Evolutionary conservation across 2,329 filamentous ascomycete species (phyloP).

Genomic region (Trichoderma breve): DNA sequence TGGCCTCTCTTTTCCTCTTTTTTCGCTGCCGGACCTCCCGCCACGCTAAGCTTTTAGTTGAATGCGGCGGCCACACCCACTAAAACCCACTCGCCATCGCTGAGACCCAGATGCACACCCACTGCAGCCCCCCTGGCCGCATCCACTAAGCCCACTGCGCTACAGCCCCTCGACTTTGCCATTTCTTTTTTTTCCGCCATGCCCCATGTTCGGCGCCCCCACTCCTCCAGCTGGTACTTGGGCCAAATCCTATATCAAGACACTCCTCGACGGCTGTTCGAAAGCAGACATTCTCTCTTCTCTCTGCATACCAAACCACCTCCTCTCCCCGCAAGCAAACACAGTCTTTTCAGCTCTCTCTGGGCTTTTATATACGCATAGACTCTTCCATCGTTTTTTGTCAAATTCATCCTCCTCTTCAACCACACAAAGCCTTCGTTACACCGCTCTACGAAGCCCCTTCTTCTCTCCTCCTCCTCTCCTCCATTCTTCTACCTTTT

Average conservation of each 20-base stretch:
- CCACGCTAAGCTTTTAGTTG: slow-evolving; percentile 32
- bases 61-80: slow-evolving; percentile 24
- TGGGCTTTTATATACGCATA: background rate
- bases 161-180: slow-evolving; percentile 7
- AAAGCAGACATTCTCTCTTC: slow-evolving; percentile 11
- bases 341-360: background rate
- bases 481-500: background rate
- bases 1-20: background rate
- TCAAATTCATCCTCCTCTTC: background rate
- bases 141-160: slow-evolving; percentile 7
- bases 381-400: background rate
- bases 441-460: slow-evolving; percentile 6
- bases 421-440: background rate
- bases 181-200: slow-evolving; percentile 11
- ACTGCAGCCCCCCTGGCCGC: slow-evolving; percentile 15
- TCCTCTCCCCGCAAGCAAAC: slow-evolving; percentile 16
- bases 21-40: slow-evolving; percentile 29
- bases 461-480: background rate
- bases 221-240: slow-evolving; percentile 9
- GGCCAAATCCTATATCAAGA: slow-evolving; percentile 20
- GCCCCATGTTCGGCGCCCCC: slow-evolving; percentile 14
- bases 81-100: slow-evolving; percentile 17
- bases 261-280: slow-evolving; percentile 18
- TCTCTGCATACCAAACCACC: slow-evolving; percentile 17
- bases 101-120: slow-evolving; percentile 20